These are phyloP conservation scores for Cyberlindnera veronae DNA, from an alignment of 805 yeast genomes.

Conservation along the genomic window DNA sequence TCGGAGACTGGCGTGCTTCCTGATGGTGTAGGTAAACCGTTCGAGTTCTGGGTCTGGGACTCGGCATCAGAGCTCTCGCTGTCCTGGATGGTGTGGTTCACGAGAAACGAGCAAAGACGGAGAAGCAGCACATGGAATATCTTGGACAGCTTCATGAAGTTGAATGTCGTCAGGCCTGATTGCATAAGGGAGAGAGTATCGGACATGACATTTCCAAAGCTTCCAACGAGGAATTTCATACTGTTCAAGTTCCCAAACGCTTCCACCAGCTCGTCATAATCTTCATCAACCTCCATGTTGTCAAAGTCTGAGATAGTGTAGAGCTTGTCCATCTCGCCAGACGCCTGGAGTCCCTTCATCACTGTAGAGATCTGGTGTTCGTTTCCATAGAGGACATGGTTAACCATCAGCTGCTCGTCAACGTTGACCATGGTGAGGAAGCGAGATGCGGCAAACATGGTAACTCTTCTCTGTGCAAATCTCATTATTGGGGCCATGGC, in stretches of 20 bases:
- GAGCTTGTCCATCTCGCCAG: slow-evolving; percentile 7
- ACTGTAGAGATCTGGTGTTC: slow-evolving; percentile 3
- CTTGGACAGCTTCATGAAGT: slow-evolving; percentile 17
- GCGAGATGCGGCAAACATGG: slow-evolving; percentile 10
- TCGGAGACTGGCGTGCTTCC: not conserved
- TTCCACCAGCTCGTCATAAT: slow-evolving; percentile 2
- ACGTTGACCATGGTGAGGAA: slow-evolving; percentile 9
- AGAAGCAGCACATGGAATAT: slow-evolving; percentile 15
- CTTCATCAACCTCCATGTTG: slow-evolving; percentile 12
- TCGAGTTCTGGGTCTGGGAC: not conserved
- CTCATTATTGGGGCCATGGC: slow-evolving; percentile 17
- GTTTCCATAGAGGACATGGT: slow-evolving; percentile 15
- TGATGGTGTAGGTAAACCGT: not conserved
- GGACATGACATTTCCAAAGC: slow-evolving; percentile 9
- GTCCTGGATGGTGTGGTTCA: slow-evolving; percentile 7
- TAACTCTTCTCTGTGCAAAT: slow-evolving; percentile 18
- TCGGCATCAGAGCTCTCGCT: slow-evolving; percentile 2
- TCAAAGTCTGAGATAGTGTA: slow-evolving; percentile 11
- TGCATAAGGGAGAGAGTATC: slow-evolving; percentile 13
- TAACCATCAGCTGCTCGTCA: slow-evolving; percentile 14
- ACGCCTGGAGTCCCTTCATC: slow-evolving; percentile 2
- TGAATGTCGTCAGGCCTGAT: slow-evolving; percentile 10
- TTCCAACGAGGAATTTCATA: slow-evolving; percentile 11
- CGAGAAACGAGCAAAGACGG: slow-evolving; percentile 13
- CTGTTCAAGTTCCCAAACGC: slow-evolving; percentile 11